Conservation (phyloP, 2,329 filamentous ascomycete species). For the Phialemoniopsis sp. region DNA sequence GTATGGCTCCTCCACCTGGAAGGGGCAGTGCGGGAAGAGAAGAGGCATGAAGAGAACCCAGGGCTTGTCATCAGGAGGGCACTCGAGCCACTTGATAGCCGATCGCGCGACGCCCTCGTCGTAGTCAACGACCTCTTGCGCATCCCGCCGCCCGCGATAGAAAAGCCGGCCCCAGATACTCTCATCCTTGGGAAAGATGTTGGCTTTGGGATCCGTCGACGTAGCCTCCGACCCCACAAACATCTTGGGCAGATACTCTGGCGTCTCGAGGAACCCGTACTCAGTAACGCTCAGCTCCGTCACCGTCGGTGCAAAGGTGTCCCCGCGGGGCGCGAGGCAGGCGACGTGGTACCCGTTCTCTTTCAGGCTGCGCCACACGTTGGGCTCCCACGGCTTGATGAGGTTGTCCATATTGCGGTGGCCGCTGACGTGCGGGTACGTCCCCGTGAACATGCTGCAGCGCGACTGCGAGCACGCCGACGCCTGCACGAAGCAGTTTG, state of each 20-base stretch:
- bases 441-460: constrained; percentile 41
- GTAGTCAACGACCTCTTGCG: constrained; percentile 32
- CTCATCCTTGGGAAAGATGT: too few species aligned
- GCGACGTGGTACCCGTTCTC: constrained; percentile 41
- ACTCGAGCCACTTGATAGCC: constrained; percentile 37
- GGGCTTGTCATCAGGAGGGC: constrained; percentile 31
- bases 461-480: constrained; percentile 41
- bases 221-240: constrained; percentile 15
- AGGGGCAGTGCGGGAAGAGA: constrained; percentile 39
- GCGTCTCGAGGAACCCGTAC: constrained; percentile 36
- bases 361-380: constrained; percentile 36
- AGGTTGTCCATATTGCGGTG: constrained; percentile 41
- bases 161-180: constrained; percentile 28
- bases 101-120: constrained; percentile 36
- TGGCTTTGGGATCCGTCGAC: too few species aligned
- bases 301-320: constrained; percentile 35
- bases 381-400: constrained; percentile 44
- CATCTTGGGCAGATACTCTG: constrained; percentile 26
- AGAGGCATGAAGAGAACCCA: constrained; percentile 38
- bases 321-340: constrained; percentile 34
- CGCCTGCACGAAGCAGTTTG: constrained; percentile 39
- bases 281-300: constrained; percentile 40
- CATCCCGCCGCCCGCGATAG: constrained; percentile 33
- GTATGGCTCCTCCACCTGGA: constrained; percentile 41
- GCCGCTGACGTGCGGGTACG: constrained; percentile 39